A percentile compares a stretch with the other conserved stretches of the same genome.
These are phyloP conservation scores for Cicer pinnatifidum DNA, from an alignment of 306 rosid species.

Conservation along the genomic window DNA sequence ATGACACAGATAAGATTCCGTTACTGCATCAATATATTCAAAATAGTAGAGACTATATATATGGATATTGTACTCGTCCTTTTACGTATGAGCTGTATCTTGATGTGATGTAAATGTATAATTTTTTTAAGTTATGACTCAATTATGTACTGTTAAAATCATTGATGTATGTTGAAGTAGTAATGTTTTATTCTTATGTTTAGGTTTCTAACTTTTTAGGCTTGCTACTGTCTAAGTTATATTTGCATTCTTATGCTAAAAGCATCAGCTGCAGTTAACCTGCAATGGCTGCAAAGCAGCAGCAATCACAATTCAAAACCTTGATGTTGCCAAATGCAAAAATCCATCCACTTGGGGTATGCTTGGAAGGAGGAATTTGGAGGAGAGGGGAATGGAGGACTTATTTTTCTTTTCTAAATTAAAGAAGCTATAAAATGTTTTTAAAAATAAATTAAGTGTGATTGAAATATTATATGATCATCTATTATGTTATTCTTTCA, in stretches of 20 bases:
- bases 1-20: neutral
- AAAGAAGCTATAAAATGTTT: too few relatives aligned
- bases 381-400: too few relatives aligned
- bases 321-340: neutral
- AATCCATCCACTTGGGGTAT: neutral
- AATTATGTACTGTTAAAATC: slow-evolving; percentile 3
- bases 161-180: neutral
- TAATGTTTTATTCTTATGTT: neutral
- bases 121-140: neutral
- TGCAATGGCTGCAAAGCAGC: slow-evolving; percentile 1
- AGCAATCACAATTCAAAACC: neutral
- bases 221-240: neutral
- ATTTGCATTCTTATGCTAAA: neutral
- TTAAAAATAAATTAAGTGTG: too few relatives aligned
- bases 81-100: neutral
- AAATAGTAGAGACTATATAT: neutral
- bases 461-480: too few relatives aligned
- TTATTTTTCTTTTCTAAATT: too few relatives aligned
- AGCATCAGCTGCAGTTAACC: neutral
- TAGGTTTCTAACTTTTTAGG: neutral
- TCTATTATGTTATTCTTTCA: too few relatives aligned
- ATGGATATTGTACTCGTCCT: slow-evolving; percentile 8
- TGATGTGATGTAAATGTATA: slow-evolving; percentile 1
- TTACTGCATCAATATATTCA: slow-evolving; percentile 1
- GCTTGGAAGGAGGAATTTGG: too few relatives aligned